Evolutionary conservation across 202 grass and related monocot species (phyloP), one percentile per base, ranked within the genome.

Genomic region (Sporobolus alterniflorus): DNA sequence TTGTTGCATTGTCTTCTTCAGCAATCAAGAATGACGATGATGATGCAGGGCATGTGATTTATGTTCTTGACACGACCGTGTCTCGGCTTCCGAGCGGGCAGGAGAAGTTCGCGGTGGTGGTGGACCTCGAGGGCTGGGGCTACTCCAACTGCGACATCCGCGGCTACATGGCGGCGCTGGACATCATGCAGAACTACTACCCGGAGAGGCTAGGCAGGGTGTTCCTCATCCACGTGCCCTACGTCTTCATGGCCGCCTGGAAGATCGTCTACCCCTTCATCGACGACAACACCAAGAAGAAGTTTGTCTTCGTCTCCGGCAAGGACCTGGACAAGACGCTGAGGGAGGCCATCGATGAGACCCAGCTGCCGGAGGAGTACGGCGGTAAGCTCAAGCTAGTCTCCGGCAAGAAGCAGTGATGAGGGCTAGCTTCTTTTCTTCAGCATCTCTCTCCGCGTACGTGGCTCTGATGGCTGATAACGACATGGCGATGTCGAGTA

Each of bases 181-280:
- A 96, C 1, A 96, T 99, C 76, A 92, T 99, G 88, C 93, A 98
- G 92, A 92, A 67, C 44, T 88, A 86, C 46, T 95, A 98, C 77
- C 95, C 95, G 8, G 95, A 98, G 81, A 88, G 92, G 3, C 76
- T 98, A 0, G 89, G 84, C 5, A 69, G 85, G 22, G 90, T 93
- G 5, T 80, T 95, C 68, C 60, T 95, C 10, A 18, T 98, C 61
- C 81, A 93, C 57, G 96, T 93, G 6, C 92, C 95, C 7, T 89
- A 87, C 69, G 33, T 98, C 1, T 98, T 98, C 92, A 95, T 95
- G 95, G 92, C 88, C 12, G 90, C 87, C 0, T 98, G 95, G 92
- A 98, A 95, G 90, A 85, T 90, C 18, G 69, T 98, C 28, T 93
- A 92, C 84, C 95, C 95, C 0, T 98, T 98, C 71, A 98, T 98